Percentiles rank a stretch among this genome's conserved stretches.
Conservation (phyloP, 768 basidiomycete species). For the Cystoderma amianthinum region DNA sequence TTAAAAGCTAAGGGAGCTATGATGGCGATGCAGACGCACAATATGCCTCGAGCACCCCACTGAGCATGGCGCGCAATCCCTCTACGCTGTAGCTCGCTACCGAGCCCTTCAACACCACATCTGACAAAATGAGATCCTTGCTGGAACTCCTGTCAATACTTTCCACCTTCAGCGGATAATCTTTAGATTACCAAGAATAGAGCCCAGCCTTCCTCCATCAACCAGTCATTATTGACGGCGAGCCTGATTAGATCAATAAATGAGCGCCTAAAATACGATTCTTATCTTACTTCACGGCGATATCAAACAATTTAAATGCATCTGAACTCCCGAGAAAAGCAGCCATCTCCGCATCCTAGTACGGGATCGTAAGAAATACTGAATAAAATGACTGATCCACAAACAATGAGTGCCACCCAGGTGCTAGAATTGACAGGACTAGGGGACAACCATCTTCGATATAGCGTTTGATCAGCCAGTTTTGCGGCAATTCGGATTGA, state of each 20-base stretch:
- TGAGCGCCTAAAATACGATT: not conserved
- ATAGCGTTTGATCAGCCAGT: not conserved
- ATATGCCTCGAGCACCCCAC: conserved; percentile 71
- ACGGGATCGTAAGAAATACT: not conserved
- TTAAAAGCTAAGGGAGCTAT: not conserved
- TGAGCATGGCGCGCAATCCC: conserved; percentile 61
- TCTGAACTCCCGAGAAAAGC: conserved; percentile 47
- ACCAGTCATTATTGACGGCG: conserved; percentile 62
- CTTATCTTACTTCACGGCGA: conserved; percentile 51
- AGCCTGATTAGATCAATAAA: conserved; percentile 27
- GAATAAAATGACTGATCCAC: conserved; percentile 16
- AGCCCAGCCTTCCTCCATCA: conserved; percentile 66
- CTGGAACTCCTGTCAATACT: conserved; percentile 23
- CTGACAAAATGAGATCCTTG: conserved; percentile 68
- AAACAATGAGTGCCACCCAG: conserved; percentile 64
- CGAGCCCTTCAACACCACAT: conserved; percentile 59
- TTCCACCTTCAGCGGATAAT: not conserved
- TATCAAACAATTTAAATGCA: conserved; percentile 62
- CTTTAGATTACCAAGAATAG: conserved; percentile 48
- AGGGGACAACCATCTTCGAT: conserved; percentile 56
- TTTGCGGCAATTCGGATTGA: not conserved
- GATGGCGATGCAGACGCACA: conserved; percentile 35
- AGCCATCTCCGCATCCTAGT: conserved; percentile 65
- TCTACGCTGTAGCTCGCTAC: conserved; percentile 58
- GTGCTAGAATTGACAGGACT: conserved; percentile 63